A percentile compares a stretch with the other conserved stretches of the same genome.
Evolutionary conservation across 257 asterid species (phyloP).

Genomic region (Ehretia macrophylla): DNA sequence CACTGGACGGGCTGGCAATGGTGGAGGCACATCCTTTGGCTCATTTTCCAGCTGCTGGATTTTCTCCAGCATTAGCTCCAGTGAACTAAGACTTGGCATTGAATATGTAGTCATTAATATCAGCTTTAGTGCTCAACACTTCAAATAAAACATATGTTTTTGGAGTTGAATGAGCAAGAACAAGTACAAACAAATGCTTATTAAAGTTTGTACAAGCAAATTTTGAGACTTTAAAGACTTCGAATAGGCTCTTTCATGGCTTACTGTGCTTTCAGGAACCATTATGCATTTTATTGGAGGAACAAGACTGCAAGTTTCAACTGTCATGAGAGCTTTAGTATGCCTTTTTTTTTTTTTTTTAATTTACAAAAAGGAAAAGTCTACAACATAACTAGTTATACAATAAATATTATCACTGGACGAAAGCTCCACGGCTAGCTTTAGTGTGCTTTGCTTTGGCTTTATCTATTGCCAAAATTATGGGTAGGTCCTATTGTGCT

Average conservation of each 20-base stretch:
- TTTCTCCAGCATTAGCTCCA: slow-evolving; percentile 70
- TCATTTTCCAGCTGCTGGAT: slow-evolving; percentile 46
- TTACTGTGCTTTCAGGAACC: slow-evolving; percentile 30
- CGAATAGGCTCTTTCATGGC: slow-evolving; percentile 22
- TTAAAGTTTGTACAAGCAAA: not conserved
- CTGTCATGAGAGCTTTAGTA: slow-evolving; percentile 23
- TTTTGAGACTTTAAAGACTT: not conserved
- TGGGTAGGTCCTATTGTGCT: slow-evolving; percentile 14
- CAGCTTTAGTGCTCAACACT: not conserved
- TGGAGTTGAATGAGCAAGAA: too few species aligned
- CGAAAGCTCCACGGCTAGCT: too few species aligned
- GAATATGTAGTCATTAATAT: slow-evolving; percentile 32
- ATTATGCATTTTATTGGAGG: slow-evolving; percentile 9
- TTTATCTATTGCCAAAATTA: slow-evolving; percentile 26
- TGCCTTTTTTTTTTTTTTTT: too few species aligned
- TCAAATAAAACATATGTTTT: not conserved
- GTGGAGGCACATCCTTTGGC: slow-evolving; percentile 41
- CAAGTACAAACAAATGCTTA: too few species aligned
- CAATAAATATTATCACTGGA: too few species aligned
- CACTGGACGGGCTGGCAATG: slow-evolving; percentile 66
- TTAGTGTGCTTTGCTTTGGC: slow-evolving; percentile 26
- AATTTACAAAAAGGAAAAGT: too few species aligned
- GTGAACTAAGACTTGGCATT: slow-evolving; percentile 53
- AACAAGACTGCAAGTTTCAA: slow-evolving; percentile 25
- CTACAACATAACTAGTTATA: too few species aligned